Conservation (phyloP, 352 stramenopile genomes). For the Blastocystis hominis region DNA sequence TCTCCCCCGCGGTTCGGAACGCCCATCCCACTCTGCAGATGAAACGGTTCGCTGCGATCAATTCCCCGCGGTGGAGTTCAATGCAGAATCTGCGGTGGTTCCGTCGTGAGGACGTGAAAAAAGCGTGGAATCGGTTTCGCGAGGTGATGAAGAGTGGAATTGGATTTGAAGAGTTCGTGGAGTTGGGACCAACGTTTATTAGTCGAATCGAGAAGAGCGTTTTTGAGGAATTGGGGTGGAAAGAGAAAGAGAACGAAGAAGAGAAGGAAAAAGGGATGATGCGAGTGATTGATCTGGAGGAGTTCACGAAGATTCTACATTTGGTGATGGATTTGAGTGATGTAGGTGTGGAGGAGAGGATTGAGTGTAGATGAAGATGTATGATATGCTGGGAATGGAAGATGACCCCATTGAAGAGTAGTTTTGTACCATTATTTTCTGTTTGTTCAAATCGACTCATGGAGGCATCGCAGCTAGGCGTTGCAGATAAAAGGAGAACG, state of each 20-base stretch:
- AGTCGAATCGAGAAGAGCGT: background rate
- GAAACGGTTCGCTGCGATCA: background rate
- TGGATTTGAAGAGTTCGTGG: background rate
- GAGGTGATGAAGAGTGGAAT: background rate
- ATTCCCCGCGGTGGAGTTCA: background rate
- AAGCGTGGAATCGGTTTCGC: background rate
- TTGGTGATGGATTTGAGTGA: background rate
- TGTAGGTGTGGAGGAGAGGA: background rate
- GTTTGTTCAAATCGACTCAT: background rate
- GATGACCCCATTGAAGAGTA: constrained; percentile 41
- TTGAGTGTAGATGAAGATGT: background rate
- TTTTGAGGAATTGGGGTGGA: background rate
- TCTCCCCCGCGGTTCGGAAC: background rate
- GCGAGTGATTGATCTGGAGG: background rate
- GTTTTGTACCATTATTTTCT: background rate
- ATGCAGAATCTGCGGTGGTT: background rate
- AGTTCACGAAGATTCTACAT: background rate
- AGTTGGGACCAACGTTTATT: background rate
- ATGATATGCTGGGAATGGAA: background rate
- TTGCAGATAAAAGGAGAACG: background rate
- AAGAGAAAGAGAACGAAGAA: background rate
- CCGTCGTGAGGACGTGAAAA: background rate
- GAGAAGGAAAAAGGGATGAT: background rate
- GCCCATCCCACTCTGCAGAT: background rate
- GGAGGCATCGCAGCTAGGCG: background rate